phyloP scores from a whole-genome alignment of 768 basidiomycete species.

The Strobilomyces dryophilus region DNA sequence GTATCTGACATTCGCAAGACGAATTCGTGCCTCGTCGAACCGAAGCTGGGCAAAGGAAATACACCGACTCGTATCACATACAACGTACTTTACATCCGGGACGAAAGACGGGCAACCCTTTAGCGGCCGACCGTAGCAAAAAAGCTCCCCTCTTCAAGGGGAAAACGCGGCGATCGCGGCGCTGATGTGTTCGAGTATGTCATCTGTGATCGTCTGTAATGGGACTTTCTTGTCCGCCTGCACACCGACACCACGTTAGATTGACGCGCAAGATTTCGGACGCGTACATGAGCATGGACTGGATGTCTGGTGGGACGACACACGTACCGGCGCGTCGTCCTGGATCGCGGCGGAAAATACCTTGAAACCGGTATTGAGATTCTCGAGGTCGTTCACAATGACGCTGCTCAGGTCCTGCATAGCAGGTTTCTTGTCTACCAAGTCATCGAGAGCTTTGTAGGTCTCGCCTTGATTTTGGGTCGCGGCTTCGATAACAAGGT shows the following conservation, averaged over 20 bases:
- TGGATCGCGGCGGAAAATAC: neutral
- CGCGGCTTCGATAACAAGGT: accelerated
- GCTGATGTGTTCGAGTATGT: neutral
- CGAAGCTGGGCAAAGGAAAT: neutral
- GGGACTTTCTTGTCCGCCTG: neutral
- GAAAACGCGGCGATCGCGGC: neutral
- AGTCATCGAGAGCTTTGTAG: neutral
- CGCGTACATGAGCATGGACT: neutral
- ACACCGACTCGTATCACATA: neutral
- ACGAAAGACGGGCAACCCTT: no score
- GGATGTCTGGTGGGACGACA: neutral
- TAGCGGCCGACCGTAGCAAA: neutral
- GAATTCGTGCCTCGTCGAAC: neutral
- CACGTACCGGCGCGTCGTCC: conserved; percentile 1
- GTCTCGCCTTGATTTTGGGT: accelerated
- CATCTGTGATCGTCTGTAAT: accelerated
- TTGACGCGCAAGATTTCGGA: neutral
- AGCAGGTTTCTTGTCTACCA: neutral
- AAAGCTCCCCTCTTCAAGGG: neutral
- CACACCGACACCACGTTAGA: neutral
- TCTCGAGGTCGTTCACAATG: neutral
- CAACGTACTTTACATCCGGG: neutral
- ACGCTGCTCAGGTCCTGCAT: accelerated
- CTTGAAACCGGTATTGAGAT: neutral
- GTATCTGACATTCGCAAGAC: neutral